Base-by-base conservation (phyloP, 805 yeast genomes). In the Kluyveromyces wickerhamii region DNA sequence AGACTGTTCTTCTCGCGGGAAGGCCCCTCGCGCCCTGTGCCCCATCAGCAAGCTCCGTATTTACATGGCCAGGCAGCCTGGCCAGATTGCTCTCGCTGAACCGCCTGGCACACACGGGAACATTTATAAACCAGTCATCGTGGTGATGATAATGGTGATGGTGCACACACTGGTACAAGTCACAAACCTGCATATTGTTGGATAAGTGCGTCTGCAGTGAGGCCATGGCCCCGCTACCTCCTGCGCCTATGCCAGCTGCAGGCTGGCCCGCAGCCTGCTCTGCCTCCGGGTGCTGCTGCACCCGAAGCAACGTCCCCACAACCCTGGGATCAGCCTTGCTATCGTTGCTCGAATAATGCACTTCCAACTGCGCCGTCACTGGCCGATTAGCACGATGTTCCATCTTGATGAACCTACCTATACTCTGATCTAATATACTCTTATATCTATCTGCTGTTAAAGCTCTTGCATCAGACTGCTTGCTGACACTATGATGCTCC, bases 111-210 rank as follows among this genome's bases (percentile, higher is more conserved):
- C 19, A 30, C 2, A 12, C 25, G 9, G 26, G 19, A 3, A 22
- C 26, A 28, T 17, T 13, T 8, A n/a, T 11, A 6, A 7, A 7
- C 29, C 29, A 26, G 11, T 30, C 33, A n/a, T 21, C 33, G 13
- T 32, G 36, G 12, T 17, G 15, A 7, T 27, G 30, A 19, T 19
- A 18, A 28, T 35, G 39, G 13, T 21, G 23, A 17, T 29, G 36
- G 18, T 39, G 43, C 7, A 44, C 34, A 20, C 48, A 44, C 30
- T 44, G 48, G 32, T 40, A 42, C 19, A 44, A 33, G 27, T 39
- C 43, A 37, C 42, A 30, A 14, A 45, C 38, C 28, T 42, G 35
- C 38, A 43, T 32, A 11, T 40, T 40, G 3, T 39, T 39, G 4
- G 49, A 39, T 9, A 35, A 27, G 10, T 33, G 32, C 29, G 29